Evolutionary conservation across 805 yeast species (phyloP).

Genomic region (Schwanniomyces occidentalis): DNA sequence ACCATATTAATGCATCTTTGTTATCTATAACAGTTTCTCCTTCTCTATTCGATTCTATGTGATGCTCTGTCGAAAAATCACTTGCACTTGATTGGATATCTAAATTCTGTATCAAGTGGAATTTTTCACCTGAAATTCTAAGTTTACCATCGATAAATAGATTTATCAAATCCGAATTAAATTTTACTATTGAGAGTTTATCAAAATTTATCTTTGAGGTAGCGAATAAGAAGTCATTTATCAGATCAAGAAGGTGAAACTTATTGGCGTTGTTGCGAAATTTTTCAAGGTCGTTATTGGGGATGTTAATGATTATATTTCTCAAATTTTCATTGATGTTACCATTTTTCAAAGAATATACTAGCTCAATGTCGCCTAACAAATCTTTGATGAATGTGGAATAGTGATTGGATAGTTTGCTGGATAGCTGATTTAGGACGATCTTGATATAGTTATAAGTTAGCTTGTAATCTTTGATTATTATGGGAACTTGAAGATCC

Average conservation of each 20-base stretch:
- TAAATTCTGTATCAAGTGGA: conserved; percentile 1
- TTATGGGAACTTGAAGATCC: conserved; percentile 8
- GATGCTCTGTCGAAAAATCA: neutral
- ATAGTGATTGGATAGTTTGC: neutral
- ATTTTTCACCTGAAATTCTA: conserved; percentile 13
- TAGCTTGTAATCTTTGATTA: conserved; percentile 9
- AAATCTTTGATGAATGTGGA: conserved; percentile 1
- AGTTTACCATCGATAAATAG: conserved; percentile 24
- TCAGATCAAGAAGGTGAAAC: conserved; percentile 11
- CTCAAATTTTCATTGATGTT: conserved; percentile 17
- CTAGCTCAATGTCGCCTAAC: conserved; percentile 10
- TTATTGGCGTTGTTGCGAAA: conserved; percentile 2
- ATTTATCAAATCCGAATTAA: conserved; percentile 18
- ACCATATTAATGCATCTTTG: conserved; percentile 15
- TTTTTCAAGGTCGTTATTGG: conserved; percentile 16
- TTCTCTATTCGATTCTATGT: neutral
- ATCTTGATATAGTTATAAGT: conserved; percentile 8
- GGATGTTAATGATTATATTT: conserved; percentile 23
- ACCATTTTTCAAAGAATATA: conserved; percentile 1
- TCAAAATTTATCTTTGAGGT: conserved; percentile 21
- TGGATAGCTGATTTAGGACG: conserved; percentile 6
- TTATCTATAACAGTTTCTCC: neutral
- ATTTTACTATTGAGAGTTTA: conserved; percentile 18
- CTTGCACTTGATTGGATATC: neutral
- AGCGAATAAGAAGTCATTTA: conserved; percentile 19